These are phyloP conservation scores for Proteromonas lacertae DNA, from an alignment of 352 stramenopile species.

Conservation along the genomic window DNA sequence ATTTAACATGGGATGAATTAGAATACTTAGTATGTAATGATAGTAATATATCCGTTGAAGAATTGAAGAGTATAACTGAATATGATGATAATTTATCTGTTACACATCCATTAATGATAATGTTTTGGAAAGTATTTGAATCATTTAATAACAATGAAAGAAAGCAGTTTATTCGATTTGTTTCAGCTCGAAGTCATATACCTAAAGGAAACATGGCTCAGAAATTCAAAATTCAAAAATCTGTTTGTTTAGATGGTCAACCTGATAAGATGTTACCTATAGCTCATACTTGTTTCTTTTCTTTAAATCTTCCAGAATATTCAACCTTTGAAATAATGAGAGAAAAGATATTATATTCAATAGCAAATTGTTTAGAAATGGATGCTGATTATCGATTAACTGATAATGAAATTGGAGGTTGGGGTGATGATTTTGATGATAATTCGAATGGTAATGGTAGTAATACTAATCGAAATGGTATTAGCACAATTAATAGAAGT, in stretches of 20 bases:
- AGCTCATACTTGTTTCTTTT: conserved; percentile 95
- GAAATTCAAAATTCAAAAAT: no score
- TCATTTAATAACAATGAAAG: conserved; percentile 67
- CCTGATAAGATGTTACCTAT: conserved; percentile 57
- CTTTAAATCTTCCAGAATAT: conserved; percentile 66
- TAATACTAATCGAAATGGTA: no score
- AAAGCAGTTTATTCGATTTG: conserved; percentile 78
- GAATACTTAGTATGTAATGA: conserved; percentile 76
- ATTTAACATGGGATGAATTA: conserved; percentile 77
- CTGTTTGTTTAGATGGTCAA: conserved; percentile 7
- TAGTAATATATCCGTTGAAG: conserved; percentile 70
- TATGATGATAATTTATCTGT: conserved; percentile 68
- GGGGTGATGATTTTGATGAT: no score
- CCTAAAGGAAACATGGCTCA: no score
- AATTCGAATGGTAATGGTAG: no score
- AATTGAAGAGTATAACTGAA: conserved; percentile 68
- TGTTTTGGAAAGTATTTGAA: conserved; percentile 72
- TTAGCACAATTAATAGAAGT: no score
- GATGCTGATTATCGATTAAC: conserved; percentile 25
- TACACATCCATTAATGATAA: conserved; percentile 48
- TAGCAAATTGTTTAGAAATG: conserved; percentile 65
- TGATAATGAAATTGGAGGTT: conserved; percentile 10
- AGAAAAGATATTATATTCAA: conserved; percentile 33
- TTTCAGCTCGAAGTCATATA: conserved; percentile 77
- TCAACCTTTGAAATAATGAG: conserved; percentile 16